phyloP scores from a whole-genome alignment of 2,329 filamentous ascomycete species.

The Trichoderma oligosporum region DNA sequence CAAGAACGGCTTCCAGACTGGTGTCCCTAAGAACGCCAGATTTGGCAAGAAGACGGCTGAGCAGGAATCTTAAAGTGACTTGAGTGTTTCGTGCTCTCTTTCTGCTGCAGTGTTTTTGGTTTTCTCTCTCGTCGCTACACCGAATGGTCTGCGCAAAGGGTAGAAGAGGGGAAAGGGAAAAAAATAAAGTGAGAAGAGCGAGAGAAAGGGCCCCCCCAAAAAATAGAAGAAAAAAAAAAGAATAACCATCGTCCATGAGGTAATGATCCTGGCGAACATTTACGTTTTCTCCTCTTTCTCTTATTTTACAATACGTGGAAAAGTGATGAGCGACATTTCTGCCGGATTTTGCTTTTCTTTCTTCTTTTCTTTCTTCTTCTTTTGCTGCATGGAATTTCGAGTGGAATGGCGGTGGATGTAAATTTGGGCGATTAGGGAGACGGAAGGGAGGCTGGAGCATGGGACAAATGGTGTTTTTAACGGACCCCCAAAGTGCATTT shows the following conservation, averaged over 20 bases:
- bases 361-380: not conserved
- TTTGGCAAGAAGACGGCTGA: slow-evolving; percentile 29
- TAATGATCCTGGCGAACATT: slow-evolving; percentile 18
- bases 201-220: slow-evolving; percentile 26
- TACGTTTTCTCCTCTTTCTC: slow-evolving; percentile 5
- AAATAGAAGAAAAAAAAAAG: slow-evolving; percentile 19
- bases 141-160: slow-evolving; percentile 20
- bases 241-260: slow-evolving; percentile 9
- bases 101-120: slow-evolving; percentile 11
- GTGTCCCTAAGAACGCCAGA: slow-evolving; percentile 78
- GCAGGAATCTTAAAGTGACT: slow-evolving; percentile 35
- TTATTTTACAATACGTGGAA: not conserved
- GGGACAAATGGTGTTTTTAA: slow-evolving; percentile 34
- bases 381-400: slow-evolving; percentile 9
- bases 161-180: slow-evolving; percentile 19
- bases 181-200: not conserved
- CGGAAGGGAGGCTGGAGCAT: slow-evolving; percentile 32
- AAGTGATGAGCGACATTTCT: slow-evolving; percentile 13
- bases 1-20: slow-evolving; percentile 96
- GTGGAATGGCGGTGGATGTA: slow-evolving; percentile 16
- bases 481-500: slow-evolving; percentile 23
- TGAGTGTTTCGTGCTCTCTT: slow-evolving; percentile 8
- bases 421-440: slow-evolving; percentile 20
- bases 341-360: not conserved
- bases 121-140: slow-evolving; percentile 18